A percentile compares a stretch with the other conserved stretches of the same genome.
These are phyloP conservation scores for Cerioporus squamosus DNA, from an alignment of 1,284 basidiomycete genomes.

Conservation along the genomic window DNA sequence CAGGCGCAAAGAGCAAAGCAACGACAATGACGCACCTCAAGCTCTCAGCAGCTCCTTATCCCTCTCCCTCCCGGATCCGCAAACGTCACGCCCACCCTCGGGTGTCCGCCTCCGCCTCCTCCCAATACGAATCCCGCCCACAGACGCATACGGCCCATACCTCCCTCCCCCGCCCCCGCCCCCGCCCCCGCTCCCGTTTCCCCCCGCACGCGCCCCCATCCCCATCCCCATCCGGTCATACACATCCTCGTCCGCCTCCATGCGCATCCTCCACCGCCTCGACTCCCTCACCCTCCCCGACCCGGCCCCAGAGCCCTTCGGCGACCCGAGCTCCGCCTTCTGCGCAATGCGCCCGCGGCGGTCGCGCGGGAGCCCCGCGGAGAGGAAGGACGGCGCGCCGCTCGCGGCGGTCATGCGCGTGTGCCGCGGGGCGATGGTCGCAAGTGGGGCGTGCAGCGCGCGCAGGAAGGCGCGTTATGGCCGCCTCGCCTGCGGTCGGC, in stretches of 20 bases:
- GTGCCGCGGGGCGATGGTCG: slow-evolving; percentile 8
- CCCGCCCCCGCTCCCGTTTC: slow-evolving; percentile 20
- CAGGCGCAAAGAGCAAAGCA: background rate
- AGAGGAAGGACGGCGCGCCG: slow-evolving; percentile 68
- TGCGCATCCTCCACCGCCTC: slow-evolving; percentile 15
- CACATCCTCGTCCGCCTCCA: slow-evolving; percentile 12
- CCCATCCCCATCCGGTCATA: slow-evolving; percentile 22
- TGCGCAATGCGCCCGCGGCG: slow-evolving; percentile 74
- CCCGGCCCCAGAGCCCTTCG: too few species aligned
- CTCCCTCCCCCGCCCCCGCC: slow-evolving; percentile 19
- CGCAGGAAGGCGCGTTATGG: slow-evolving; percentile 66
- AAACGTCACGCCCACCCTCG: slow-evolving; percentile 39
- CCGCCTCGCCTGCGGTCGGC: slow-evolving; percentile 63
- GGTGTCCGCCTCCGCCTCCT: slow-evolving; percentile 58
- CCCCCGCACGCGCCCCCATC: too few species aligned
- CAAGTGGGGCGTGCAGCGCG: slow-evolving; percentile 39
- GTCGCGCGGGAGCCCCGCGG: slow-evolving; percentile 73
- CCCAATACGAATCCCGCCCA: slow-evolving; percentile 30
- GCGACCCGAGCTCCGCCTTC: slow-evolving; percentile 38
- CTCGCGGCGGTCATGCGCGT: slow-evolving; percentile 46
- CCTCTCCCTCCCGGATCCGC: slow-evolving; percentile 46
- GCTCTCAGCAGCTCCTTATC: slow-evolving; percentile 61
- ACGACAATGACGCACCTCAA: slow-evolving; percentile 45
- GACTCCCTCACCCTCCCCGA: background rate
- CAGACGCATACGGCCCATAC: slow-evolving; percentile 22